Percentiles rank a stretch among this genome's conserved stretches.
These are phyloP conservation scores for Podospora appendiculata DNA, from an alignment of 495 filamentous ascomycete species.

Conservation along the genomic window DNA sequence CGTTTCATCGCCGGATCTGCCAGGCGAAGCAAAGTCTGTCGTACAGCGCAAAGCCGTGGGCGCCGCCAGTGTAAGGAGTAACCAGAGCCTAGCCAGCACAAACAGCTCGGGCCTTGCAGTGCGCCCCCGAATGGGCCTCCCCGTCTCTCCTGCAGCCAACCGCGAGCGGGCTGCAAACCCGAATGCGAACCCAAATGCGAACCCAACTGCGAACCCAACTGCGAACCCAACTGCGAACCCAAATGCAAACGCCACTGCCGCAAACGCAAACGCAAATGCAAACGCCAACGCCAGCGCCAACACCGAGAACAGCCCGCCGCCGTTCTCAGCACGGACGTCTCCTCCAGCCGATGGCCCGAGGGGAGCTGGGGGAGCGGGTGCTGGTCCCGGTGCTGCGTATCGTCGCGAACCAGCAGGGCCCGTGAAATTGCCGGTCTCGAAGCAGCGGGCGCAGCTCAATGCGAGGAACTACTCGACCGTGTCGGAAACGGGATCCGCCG, in stretches of 20 bases:
- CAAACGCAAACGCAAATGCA: too few relatives aligned
- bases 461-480: neutral
- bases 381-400: neutral
- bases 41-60: constrained; percentile 4
- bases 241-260: too few relatives aligned
- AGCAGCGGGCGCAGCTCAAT: constrained; percentile 1
- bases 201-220: too few relatives aligned
- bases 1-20: constrained; percentile 21
- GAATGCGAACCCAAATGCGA: too few relatives aligned
- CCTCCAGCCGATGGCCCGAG: constrained; percentile 1
- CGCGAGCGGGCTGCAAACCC: neutral
- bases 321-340: constrained; percentile 5
- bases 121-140: constrained; percentile 3
- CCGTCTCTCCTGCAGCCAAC: constrained; percentile 12
- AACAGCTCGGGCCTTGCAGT: constrained; percentile 4
- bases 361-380: neutral
- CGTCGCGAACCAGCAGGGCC: constrained; percentile 8
- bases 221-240: too few relatives aligned
- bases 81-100: too few relatives aligned
- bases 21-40: constrained; percentile 2
- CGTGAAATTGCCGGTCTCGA: neutral
- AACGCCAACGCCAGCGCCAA: too few relatives aligned
- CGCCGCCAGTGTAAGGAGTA: too few relatives aligned
- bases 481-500: constrained; percentile 14
- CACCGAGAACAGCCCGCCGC: neutral